Evolutionary conservation across 2,329 filamentous ascomycete species (phyloP), one percentile per base, ranked within the genome.

Genomic region (Raffaelea arxii): DNA sequence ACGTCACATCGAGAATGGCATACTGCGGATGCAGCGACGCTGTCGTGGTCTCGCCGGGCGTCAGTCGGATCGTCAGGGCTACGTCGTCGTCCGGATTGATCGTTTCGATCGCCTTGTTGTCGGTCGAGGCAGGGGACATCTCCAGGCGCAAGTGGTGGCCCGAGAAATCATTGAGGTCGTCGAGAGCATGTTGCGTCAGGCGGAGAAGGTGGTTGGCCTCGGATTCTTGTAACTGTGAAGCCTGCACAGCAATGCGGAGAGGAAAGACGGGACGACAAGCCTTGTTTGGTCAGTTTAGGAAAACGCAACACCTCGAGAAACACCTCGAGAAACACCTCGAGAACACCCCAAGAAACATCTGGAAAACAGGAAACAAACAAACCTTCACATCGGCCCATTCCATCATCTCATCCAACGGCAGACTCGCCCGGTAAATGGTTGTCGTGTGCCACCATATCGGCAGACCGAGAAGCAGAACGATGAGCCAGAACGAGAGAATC

Each of bases 391-490:
- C 86, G 10, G 88, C 86, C 91, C 92, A 97, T 51, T 84, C 77
- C 55, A 85, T 77, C 92, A 98, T 98, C 46, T 82, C 77, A 59
- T 84, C 76, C 54, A 96, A 65, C 5, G 92, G 92, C 55, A 98
- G 69, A 39, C 81, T 75, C 12, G 91, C 90, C 46, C 92, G 79
- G 63, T 94, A 90, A 46, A 97, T 94, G 1, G 86, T 84, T 4
- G 92, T 98, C 1, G 92, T 97, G 63, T 81, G 82, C 81, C 88
- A 94, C 92, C 92, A 98, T 76, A 94, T 83, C 48, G 92, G 92
- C 54, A 98, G 64, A 3, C 92, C 92, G 6, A 98, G 67, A 25
- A 84, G 75, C 6, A 94, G 62, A 6, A 94, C 86, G 32, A 97
- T 80, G 5, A 80, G 70, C 92, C 92, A 98, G 65, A 96, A 97